Conservation (phyloP, 495 filamentous ascomycete species). For the Darksidea phi region DNA sequence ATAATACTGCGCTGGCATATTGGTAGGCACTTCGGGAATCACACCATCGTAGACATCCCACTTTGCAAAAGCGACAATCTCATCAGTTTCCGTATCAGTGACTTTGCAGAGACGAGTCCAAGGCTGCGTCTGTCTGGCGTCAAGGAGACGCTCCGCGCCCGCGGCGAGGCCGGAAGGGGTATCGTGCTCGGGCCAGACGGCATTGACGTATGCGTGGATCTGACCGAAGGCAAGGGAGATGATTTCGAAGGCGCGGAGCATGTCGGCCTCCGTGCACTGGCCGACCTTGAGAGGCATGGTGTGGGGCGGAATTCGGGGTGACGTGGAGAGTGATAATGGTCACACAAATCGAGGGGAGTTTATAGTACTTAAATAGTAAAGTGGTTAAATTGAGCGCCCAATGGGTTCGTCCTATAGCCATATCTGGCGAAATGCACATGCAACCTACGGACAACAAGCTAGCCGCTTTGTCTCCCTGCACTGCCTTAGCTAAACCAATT, state of each 20-base stretch:
- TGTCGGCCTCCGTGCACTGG: slow-evolving; percentile 18
- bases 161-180: slow-evolving; percentile 3
- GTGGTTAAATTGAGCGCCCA: too few relatives aligned
- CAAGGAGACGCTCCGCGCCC: slow-evolving; percentile 18
- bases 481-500: too few relatives aligned
- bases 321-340: too few relatives aligned
- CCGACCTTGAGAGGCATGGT: slow-evolving; percentile 7
- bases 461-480: too few relatives aligned
- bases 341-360: too few relatives aligned
- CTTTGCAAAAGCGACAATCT: slow-evolving; percentile 6
- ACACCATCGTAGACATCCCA: slow-evolving; percentile 2
- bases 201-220: slow-evolving; percentile 12
- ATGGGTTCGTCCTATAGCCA: too few relatives aligned
- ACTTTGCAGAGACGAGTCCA: not conserved
- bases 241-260: slow-evolving; percentile 18
- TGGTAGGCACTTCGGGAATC: slow-evolving; percentile 2
- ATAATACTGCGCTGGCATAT: not conserved
- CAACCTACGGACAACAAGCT: too few relatives aligned
- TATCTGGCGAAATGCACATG: too few relatives aligned
- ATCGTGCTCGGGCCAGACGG: slow-evolving; percentile 14
- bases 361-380: too few relatives aligned
- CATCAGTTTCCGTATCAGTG: slow-evolving; percentile 2
- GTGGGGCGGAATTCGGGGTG: too few relatives aligned
- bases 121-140: not conserved
- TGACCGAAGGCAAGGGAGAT: slow-evolving; percentile 13